A percentile compares a stretch with the other conserved stretches of the same genome.
Conservation (phyloP, 164 flowering plant species). For the Paratinospora sagittata region DNA sequence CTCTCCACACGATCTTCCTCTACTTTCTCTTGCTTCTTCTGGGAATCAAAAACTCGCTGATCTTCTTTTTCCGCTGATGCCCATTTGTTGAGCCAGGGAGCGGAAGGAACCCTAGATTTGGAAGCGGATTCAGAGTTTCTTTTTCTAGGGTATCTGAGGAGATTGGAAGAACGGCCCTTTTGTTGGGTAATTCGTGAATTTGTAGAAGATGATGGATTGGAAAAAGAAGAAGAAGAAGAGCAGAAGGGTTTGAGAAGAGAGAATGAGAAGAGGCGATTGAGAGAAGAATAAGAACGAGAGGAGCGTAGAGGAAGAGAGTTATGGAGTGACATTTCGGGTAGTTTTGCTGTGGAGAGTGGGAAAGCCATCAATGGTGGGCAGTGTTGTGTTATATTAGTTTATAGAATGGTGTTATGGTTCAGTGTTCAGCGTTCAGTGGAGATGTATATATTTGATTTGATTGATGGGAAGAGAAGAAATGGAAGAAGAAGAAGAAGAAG, state of each 20-base stretch:
- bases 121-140: not conserved
- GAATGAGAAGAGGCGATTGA: constrained; percentile 21
- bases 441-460: too few species aligned
- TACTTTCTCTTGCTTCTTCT: not conserved
- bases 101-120: constrained; percentile 17
- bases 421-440: too few species aligned
- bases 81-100: constrained; percentile 54
- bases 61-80: constrained; percentile 18
- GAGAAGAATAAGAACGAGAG: constrained; percentile 18
- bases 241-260: constrained; percentile 29
- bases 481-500: too few species aligned
- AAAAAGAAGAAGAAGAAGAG: constrained; percentile 15
- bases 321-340: constrained; percentile 14
- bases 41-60: not conserved
- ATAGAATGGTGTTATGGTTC: not conserved
- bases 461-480: too few species aligned
- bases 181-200: constrained; percentile 17
- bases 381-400: too few species aligned
- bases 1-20: constrained; percentile 13
- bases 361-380: not conserved
- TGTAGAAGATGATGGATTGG: not conserved
- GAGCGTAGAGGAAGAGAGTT: constrained; percentile 20
- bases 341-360: constrained; percentile 9
- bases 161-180: constrained; percentile 10
- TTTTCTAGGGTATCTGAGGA: constrained; percentile 7